Base-by-base conservation (phyloP, 495 filamentous ascomycete genomes). In the Aspergillus haitiensis region DNA sequence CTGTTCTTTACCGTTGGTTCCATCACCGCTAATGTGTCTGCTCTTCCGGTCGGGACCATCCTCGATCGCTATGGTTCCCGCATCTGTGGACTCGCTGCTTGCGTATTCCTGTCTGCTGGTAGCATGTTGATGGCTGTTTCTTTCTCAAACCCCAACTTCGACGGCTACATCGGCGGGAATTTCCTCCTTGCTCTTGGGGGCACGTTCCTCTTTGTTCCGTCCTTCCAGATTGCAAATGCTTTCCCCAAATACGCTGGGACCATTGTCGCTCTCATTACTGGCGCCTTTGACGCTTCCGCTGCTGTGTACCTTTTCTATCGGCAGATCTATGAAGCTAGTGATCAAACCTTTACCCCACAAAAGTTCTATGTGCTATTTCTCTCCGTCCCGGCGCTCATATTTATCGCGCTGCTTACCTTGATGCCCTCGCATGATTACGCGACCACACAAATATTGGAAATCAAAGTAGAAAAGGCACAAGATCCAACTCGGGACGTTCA, bases 201-300 rank as follows among this genome's bases (percentile, higher is more conserved):
- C 0, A 86, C 86, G 0, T 88, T 87, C 64, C 77, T 88, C 33
- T 89, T 90, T 67, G 85, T 89, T 21, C 82, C 87, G 0, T 85
- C 82, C 7, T 90, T 88, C 63, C 86, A 89, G 65, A 81, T 90
- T 44, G 84, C 83, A 39, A 88, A 90, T 64, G 85, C 87, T 0
- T 89, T 90, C 61, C 87, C 87, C 1, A 77, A 74, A 57, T 73
- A 86, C 67, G 84, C 85, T 0, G 87, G 87, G 2, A 71, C 84
- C 2, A 85, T 90, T 51, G 82, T 90, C 6, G 86, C 87, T 0
- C 68, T 89, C 0, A 77, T 90, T 1, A 90, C 87, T 5, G 87
- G 87, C 16, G 86, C 86, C 6, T 90, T 89, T 64, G 87, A 90
- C 64, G 86, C 87, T 0, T 87, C 84, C 7, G 86, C 84, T 37